Base-by-base conservation (phyloP, 108 stramenopile genomes). In the Chaetoceros tenuissimus region DNA sequence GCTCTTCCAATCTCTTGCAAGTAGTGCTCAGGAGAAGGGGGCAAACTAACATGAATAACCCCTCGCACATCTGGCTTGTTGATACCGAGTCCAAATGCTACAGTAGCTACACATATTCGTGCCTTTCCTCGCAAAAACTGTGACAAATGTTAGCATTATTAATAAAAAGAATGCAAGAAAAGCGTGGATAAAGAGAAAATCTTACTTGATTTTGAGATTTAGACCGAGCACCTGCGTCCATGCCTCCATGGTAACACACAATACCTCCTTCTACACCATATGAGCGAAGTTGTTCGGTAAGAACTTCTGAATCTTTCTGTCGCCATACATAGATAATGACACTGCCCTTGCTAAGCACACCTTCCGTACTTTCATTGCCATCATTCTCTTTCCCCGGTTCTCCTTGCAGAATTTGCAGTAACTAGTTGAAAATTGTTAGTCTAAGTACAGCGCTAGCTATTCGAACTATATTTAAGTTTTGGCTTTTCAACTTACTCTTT, bases 21-120 rank as follows among this genome's bases (percentile, higher is more conserved):
- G 68, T 96, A 95, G 64, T 94, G 91, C 65, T 96, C 95, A 19
- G 85, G 84, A 49, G 87, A 92, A 45, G 90, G 82, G 18, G 95
- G 87, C 21, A 96, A 66, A 51, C 91, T 86, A 16, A 89, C 48
- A 75, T 96, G 95, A 46, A 94, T 66, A 7, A 96, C 87, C 1
- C 85, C 92, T 5, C 56, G 72, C 24, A 96, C 79, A 65, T 97
- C 94, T 28, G 85, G 75, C 65, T 97, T 95, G 82, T 99, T 94
- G 66, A 99, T 97, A 52, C 98, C 98, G 72, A 99, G 79, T 18
- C 97, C 97, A 68, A 96, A 99, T 0, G 97, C 98, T 22, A 97
- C 85, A 20, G 98, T 98, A 17, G 94, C 94, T 3, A 92, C 90
- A 63, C 87, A 89, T 25, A 92, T 81, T 47, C 94, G 70, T n/a